A percentile compares a stretch with the other conserved stretches of the same genome.
These are phyloP conservation scores for Cutaneotrichosporon cavernicola DNA, from an alignment of 1,284 basidiomycete genomes.

Conservation along the genomic window DNA sequence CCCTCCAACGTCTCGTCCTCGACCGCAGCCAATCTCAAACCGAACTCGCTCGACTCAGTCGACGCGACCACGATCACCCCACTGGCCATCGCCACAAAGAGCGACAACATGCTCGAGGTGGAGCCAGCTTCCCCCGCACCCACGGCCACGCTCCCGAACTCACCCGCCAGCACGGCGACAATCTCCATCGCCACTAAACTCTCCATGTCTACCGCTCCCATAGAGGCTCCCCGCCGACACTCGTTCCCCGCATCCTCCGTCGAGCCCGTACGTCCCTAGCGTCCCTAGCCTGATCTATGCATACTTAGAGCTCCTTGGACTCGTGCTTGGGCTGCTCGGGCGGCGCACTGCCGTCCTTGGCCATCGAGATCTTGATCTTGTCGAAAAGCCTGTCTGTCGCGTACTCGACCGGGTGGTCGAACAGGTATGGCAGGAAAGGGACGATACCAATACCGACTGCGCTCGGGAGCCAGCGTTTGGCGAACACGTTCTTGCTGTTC, in stretches of 20 bases:
- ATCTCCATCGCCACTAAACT: neutral
- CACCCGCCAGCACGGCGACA: neutral
- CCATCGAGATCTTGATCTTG: conserved; percentile 52
- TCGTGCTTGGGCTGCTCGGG: neutral
- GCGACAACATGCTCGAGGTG: neutral
- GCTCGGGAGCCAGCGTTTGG: conserved; percentile 79
- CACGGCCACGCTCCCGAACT: neutral
- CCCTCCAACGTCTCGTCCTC: no score
- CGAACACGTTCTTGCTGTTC: conserved; percentile 49
- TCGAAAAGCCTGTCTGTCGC: conserved; percentile 56
- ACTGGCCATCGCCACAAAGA: neutral
- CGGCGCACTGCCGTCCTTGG: conserved; percentile 23
- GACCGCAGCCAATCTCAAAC: no score
- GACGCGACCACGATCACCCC: neutral
- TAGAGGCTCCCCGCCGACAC: neutral
- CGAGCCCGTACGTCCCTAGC: neutral
- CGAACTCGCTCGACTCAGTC: neutral
- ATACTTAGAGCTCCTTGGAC: conserved; percentile 5
- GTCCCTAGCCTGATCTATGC: neutral
- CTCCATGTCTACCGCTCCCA: neutral
- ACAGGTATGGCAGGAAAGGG: conserved; percentile 75
- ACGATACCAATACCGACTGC: conserved; percentile 62
- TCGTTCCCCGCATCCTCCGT: neutral
- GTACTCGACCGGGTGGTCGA: conserved; percentile 65
- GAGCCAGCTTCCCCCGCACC: neutral